Base-by-base conservation (phyloP, 2,329 filamentous ascomycete genomes). In the Didymellaceae sp. region DNA sequence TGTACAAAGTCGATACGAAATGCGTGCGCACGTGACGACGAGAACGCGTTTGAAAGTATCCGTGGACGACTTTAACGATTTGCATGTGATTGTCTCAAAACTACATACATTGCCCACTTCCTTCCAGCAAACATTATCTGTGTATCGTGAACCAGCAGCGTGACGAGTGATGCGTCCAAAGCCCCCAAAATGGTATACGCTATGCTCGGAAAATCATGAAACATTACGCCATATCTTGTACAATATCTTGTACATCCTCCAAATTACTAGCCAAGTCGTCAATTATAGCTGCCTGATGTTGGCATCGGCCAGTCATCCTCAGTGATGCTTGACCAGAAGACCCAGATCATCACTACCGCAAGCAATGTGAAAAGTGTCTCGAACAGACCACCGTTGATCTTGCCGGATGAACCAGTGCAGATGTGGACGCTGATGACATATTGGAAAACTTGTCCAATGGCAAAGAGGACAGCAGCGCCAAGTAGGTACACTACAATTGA, bases 301-400 rank as follows among this genome's bases (percentile, higher is more conserved):
- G 81, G 78, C 73, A 83, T 80, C 2, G 92, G 91, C 94, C 94
- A 99, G 78, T 97, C 93, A 67, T 99, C 94, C 76, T 99, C 94
- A 13, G 94, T 99, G 66, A 99, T 99, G 77, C 91, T 97, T 37
- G 91, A 96, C 94, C 94, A 99, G 80, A 99, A 99, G 49, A 90
- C 75, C 92, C 94, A 99, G 58, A 97, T 77, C 75, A 85, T 85
- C 14, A 90, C 81, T 4, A 99, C 91, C 0, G 92, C 82, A 10
- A 93, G 77, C 1, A 97, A 80, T 0, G 92, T 97, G 77, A 99
- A 97, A 6, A 97, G 78, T 0, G 92, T 96, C 74, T 97, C 85
- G 73, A 99, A 99, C 1, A 99, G 76, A 5, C 93, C 86, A 40
- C 94, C 94, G 69, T 99, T 93, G 68, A 99, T 95, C 73, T 89